A percentile compares a stretch with the other conserved stretches of the same genome.
Conservation (phyloP, 129 eudicot species). For the Cynara cardunculus region DNA sequence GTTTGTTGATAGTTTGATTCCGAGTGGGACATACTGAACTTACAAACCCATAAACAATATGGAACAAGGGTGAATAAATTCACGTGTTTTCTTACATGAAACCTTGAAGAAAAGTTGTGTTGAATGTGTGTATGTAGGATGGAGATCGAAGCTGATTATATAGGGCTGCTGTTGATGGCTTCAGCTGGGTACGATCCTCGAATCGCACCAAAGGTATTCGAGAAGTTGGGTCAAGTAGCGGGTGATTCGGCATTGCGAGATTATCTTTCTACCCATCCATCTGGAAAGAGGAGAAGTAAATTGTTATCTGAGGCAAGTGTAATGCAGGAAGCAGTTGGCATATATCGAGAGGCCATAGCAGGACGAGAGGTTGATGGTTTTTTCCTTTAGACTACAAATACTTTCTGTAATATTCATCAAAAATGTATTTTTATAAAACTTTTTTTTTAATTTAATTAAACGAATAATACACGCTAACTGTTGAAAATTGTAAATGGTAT, state of each 20-base stretch:
- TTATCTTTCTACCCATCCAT: slow-evolving; percentile 91
- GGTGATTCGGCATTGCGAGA: slow-evolving; percentile 69
- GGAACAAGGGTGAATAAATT: too few relatives aligned
- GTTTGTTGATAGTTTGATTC: too few relatives aligned
- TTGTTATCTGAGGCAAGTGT: slow-evolving; percentile 68
- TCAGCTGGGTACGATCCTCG: slow-evolving; percentile 92
- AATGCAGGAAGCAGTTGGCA: slow-evolving; percentile 72
- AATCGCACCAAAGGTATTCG: slow-evolving; percentile 72
- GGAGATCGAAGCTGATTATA: slow-evolving; percentile 98
- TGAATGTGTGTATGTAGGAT: slow-evolving; percentile 47
- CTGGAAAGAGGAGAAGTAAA: slow-evolving; percentile 80
- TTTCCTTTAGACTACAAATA: slow-evolving; percentile 39
- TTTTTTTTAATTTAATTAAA: too few relatives aligned
- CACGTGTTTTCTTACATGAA: too few relatives aligned
- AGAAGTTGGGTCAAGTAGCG: slow-evolving; percentile 61
- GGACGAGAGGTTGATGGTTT: slow-evolving; percentile 80
- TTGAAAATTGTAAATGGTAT: too few relatives aligned
- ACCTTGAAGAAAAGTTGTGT: neutral
- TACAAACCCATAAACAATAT: too few relatives aligned
- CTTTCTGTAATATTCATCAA: too few relatives aligned
- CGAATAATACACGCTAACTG: too few relatives aligned
- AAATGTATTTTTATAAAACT: too few relatives aligned
- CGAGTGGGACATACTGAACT: too few relatives aligned
- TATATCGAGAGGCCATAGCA: slow-evolving; percentile 49
- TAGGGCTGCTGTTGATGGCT: slow-evolving; percentile 72